Base-by-base conservation (phyloP, 163 green algal species). In the Chloromonas sp. region DNA sequence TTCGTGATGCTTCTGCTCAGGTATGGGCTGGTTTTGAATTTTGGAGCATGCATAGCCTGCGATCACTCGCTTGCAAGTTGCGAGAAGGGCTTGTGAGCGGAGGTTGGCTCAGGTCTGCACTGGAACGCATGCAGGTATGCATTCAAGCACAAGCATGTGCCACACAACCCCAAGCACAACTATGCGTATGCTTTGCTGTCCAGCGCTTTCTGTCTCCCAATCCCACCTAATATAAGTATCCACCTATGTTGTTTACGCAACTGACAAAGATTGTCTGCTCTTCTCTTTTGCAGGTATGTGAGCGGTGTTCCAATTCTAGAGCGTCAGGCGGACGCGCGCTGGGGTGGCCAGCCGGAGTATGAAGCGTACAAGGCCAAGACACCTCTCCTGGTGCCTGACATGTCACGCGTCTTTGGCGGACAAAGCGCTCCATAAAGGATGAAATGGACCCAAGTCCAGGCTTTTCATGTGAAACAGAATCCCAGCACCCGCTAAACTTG, bases 261-360 rank as follows among this genome's bases (percentile, higher is more conserved):
- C 36, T 36, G 36, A 36, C 36, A 36, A 36, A 36, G 36, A 36
- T 36, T 36, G 36, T 36, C 36, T 36, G 36, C 36, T 83, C 14
- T 1, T 5, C 8, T 70, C 78, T 11, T 36, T 71, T 80, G 85
- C 83, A 81, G 76, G 82, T 86, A 81, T 77, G 87, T 96, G n/a
- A 93, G 87, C 82, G 94, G 94, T 1, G 86, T 97, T 58, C 94
- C 94, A 0, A 86, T 96, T 1, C 89, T 94, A 66, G 87, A 92
- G 83, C 79, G 83, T 8, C 87, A 91, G 81, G 89, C 71, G 2
- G 71, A 79, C 14, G 13, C 11, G 5, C 71, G 71, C 5, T 79
- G 71, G 71, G 71, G 71, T 14, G 14, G 71, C 5, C 13, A 79
- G 71, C 13, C 71, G 2, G 71, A 79, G 71, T 79, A 79, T 79